A percentile compares a stretch with the other conserved stretches of the same genome.
Conservation (phyloP, 352 stramenopile genomes). For the Thraustochytrium sp. region DNA sequence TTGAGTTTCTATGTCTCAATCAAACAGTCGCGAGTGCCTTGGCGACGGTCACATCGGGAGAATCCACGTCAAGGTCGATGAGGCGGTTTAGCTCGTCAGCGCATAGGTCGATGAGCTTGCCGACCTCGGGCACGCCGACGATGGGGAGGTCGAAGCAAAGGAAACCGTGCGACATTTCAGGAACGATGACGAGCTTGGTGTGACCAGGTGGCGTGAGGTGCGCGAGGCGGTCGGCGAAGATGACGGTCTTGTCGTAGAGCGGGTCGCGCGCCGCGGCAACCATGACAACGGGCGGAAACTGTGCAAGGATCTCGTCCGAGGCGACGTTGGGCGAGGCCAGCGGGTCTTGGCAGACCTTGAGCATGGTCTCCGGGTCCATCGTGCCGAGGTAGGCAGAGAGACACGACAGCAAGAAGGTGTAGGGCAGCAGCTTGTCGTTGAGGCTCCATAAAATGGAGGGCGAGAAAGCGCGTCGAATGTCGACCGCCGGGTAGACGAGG, state of each 20-base stretch:
- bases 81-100: not conserved
- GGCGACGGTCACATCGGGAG: not conserved
- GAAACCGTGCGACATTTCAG: conserved; percentile 31
- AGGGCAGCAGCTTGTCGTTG: conserved; percentile 27
- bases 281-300: not conserved
- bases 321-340: conserved; percentile 2
- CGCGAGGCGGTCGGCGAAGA: conserved; percentile 3
- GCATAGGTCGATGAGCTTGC: conserved; percentile 24
- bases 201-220: not conserved
- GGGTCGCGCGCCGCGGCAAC: conserved; percentile 8
- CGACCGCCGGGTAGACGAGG: conserved; percentile 80
- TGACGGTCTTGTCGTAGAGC: conserved; percentile 22
- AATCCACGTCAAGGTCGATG: not conserved
- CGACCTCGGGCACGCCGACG: conserved; percentile 21
- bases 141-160: conserved; percentile 1
- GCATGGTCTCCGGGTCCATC: not conserved
- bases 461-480: conserved; percentile 52
- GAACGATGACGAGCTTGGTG: not conserved
- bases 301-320: conserved; percentile 8
- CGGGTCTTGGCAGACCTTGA: conserved; percentile 24
- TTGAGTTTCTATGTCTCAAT: too few relatives aligned
- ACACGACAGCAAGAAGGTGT: conserved; percentile 7
- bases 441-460: conserved; percentile 36
- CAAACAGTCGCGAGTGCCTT: too few relatives aligned
- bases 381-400: conserved; percentile 40